Evolutionary conservation across 2,329 filamentous ascomycete genomes (phyloP), one percentile per base, ranked within the genome.

Genomic region (Cercospora sp.): DNA sequence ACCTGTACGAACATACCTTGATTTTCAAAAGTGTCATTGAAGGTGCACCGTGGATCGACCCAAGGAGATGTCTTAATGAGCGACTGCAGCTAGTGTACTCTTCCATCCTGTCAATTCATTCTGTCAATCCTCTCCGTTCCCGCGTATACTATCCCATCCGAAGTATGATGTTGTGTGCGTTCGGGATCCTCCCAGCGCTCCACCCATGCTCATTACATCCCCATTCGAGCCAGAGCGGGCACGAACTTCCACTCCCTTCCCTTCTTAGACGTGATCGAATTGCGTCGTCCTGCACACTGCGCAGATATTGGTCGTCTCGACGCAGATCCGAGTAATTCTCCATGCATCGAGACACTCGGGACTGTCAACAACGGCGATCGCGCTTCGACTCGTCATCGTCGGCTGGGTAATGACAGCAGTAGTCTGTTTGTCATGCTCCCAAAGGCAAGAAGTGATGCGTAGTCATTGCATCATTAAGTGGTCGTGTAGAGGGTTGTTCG

Each of bases 61-160:
- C 31, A 36, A 39, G 57, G 42, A 65, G 18, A 28, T 18, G 10
- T 55, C 18, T 61, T 45, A 73, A 72, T n/a, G 72, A 74, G 71
- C 68, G 73, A 71, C 70, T 73, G 57, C 65, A 70, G 72, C 69
- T 69, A 72, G 60, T 69, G 53, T 51, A 30, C 39, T 59, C 65
- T 51, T 36, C 51, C 1, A 26, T 23, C 28, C 31, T 9, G 30
- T 39, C 20, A 28, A 28, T 3, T 8, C 48, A 55, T n/a, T 55
- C 48, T 55, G 13, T 30, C 23, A 0, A 4, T 55, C 48, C 23
- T 30, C 23, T 55, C 48, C 6, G n/a, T 6, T 3, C 48, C 3
- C 48, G 3, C 23, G 48, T 53, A 26, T 53, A 53, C 48, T 53
- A 10, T 53, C 20, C 48, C 48, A 5, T 28, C 3, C 5, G 13